Base-by-base conservation (phyloP, 192 early-diverging fungal genomes). In the Oehlia diaphana region DNA sequence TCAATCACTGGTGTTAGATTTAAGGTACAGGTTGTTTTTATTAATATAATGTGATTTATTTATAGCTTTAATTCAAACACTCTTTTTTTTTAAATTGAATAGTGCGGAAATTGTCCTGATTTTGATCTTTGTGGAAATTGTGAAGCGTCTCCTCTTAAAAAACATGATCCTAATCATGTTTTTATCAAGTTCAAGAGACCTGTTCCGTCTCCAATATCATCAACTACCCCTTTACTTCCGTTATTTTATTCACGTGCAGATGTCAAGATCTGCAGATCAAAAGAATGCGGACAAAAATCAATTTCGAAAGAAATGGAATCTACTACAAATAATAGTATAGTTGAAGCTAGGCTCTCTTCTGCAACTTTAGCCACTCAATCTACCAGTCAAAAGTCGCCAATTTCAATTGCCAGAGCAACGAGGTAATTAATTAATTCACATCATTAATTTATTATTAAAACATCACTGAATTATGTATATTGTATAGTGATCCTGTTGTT, bases 61-160 rank as follows among this genome's bases (percentile, higher is more conserved):
- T 53, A 4, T 50, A 50, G 9, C 44, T 47, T 47, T 47, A 47
- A 47, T 47, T 47, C 10, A 47, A 47, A 47, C 12, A 12, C 4
- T 0, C 1, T 0, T 47, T 1, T 47, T 47, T 47, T 47, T 47
- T 7, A 39, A 39, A 19, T 62, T 50, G 14, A 9, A 73, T 77
- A 89, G 87, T 90, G 88, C 71, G 86, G 84, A 21, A 85, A 88
- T 67, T 93, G 92, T 72, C 26, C 78, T 28, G 85, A 91, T 65
- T 92, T 87, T 80, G 92, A 93, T 81, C 75, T 89, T 14, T 93
- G 92, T 76, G 86, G 83, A 64, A 90, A 88, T 71, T 93, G 92
- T 58, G 85, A 87, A 76, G 76, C 84, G 9, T 76, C 80, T 2
- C 81, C 86, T 2, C 23, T 71, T 9, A 74, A 44, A 10, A 47